Evolutionary conservation across 768 basidiomycete species (phyloP).

Genomic region (Mycena metata): DNA sequence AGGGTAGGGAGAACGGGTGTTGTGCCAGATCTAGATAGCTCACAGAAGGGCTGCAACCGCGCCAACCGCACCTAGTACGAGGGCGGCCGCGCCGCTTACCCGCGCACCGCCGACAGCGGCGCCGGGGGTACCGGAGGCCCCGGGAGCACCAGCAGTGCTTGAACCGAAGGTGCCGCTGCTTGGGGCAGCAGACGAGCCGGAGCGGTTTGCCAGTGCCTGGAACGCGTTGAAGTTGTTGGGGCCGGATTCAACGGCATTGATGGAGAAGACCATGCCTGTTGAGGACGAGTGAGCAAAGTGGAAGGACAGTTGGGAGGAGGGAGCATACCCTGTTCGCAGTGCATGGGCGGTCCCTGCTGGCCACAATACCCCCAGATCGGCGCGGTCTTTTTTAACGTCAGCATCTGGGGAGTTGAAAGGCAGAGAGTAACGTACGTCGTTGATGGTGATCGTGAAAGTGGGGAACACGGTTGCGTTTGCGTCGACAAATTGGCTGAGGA

Average conservation of each 20-base stretch:
- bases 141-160: too few species aligned
- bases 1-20: too few species aligned
- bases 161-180: too few species aligned
- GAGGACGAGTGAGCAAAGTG: too few species aligned
- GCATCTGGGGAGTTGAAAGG: not conserved
- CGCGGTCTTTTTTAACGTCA: constrained; percentile 28
- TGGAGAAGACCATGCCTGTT: constrained; percentile 63
- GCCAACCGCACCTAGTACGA: too few species aligned
- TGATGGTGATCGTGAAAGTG: constrained; percentile 57
- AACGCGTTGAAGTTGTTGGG: constrained; percentile 57
- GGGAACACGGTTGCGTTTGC: constrained; percentile 52
- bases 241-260: constrained; percentile 50
- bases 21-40: too few species aligned
- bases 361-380: constrained; percentile 60
- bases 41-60: too few species aligned
- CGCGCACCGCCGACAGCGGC: too few species aligned
- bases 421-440: constrained; percentile 47
- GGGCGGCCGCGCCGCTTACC: too few species aligned
- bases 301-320: constrained; percentile 27
- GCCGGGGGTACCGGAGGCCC: too few species aligned
- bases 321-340: constrained; percentile 46
- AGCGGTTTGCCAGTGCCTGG: constrained; percentile 33
- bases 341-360: constrained; percentile 47
- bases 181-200: too few species aligned
- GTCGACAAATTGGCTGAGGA: constrained; percentile 48